A percentile compares a stretch with the other conserved stretches of the same genome.
Evolutionary conservation across 2,329 filamentous ascomycete species (phyloP).

Genomic region (Aspergillus sp.): DNA sequence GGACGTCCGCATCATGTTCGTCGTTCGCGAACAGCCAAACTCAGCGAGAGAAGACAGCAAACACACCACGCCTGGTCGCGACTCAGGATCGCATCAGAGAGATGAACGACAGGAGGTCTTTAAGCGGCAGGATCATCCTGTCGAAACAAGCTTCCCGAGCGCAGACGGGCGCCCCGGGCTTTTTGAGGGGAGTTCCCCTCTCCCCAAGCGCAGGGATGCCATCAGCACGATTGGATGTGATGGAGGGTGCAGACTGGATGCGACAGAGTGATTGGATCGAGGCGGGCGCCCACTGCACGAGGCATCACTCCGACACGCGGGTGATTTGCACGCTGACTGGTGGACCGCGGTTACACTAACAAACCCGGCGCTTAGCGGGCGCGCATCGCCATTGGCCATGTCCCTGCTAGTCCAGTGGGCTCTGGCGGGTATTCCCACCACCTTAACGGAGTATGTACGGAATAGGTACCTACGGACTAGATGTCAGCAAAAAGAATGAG

Average conservation of each 20-base stretch:
- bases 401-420: no score
- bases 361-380: no score
- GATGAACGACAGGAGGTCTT: conserved; percentile 2
- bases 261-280: conserved; percentile 8
- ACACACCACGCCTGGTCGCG: not conserved
- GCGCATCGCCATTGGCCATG: no score
- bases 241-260: conserved; percentile 25
- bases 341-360: no score
- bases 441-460: no score
- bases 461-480: no score
- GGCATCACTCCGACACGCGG: conserved; percentile 25
- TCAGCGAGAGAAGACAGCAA: not conserved
- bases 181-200: conserved; percentile 39
- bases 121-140: conserved; percentile 7
- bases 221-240: conserved; percentile 27
- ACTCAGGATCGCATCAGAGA: not conserved
- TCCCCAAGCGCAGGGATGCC: conserved; percentile 18
- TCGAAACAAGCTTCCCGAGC: conserved; percentile 22
- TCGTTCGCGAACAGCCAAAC: not conserved
- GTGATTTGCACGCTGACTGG: conserved; percentile 14
- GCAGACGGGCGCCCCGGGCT: conserved; percentile 23
- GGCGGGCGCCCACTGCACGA: conserved; percentile 26
- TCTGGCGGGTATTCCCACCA: no score
- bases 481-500: conserved; percentile 10
- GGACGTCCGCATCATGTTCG: conserved; percentile 27